A percentile compares a stretch with the other conserved stretches of the same genome.
These are phyloP conservation scores for Canavalia ensiformis DNA, from an alignment of 306 rosid genomes.

Conservation along the genomic window DNA sequence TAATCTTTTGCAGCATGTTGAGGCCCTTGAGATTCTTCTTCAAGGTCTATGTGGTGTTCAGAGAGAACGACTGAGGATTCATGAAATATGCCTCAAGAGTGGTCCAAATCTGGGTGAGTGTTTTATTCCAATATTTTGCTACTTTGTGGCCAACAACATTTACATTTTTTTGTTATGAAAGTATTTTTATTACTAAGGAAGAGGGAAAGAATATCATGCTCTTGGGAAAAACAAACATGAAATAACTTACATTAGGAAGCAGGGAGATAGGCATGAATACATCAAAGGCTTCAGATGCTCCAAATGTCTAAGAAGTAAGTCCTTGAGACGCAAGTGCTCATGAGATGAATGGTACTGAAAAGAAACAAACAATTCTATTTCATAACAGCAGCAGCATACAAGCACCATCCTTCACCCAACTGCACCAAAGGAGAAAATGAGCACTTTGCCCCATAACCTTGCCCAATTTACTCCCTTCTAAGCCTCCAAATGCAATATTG, in stretches of 20 bases:
- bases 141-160: not conserved
- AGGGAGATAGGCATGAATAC: not conserved
- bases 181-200: not conserved
- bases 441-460: not conserved
- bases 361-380: conserved; percentile 15
- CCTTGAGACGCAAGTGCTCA: not conserved
- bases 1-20: conserved; percentile 80
- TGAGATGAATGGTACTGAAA: conserved; percentile 19
- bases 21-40: conserved; percentile 97
- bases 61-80: conserved; percentile 79
- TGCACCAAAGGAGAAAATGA: conserved; percentile 21
- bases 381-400: not conserved
- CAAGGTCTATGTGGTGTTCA: conserved; percentile 96
- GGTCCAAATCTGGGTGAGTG: conserved; percentile 81
- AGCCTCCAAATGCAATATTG: conserved; percentile 1
- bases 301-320: conserved; percentile 12
- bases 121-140: conserved; percentile 1
- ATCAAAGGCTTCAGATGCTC: conserved; percentile 16
- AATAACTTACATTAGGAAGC: not conserved
- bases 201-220: conserved; percentile 14
- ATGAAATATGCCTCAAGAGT: conserved; percentile 90
- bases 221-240: not conserved
- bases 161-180: not conserved
- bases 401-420: conserved; percentile 7
- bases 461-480: conserved; percentile 12